Percentiles rank a stretch among this genome's conserved stretches.
phyloP scores from a whole-genome alignment of 345 rosid species.

The Limnanthes douglasii region DNA sequence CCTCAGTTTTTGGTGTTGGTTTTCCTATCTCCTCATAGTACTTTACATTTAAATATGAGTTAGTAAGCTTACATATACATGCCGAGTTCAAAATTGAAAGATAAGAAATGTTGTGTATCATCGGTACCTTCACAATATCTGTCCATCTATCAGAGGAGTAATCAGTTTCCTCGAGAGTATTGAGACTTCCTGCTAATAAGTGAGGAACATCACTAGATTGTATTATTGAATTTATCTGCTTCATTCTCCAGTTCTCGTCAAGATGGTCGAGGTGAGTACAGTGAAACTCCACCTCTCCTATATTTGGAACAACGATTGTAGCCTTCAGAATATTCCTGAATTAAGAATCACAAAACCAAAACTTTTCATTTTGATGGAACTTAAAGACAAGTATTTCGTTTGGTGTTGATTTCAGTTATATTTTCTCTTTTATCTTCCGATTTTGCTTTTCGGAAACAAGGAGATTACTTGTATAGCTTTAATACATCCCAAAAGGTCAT shows the following conservation, averaged over 20 bases:
- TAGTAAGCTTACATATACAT: neutral
- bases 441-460: no score
- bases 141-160: conserved; percentile 78
- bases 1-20: conserved; percentile 76
- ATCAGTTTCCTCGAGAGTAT: conserved; percentile 72
- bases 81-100: no score
- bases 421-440: no score
- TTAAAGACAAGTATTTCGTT: no score
- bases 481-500: no score
- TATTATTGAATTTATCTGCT: conserved; percentile 66
- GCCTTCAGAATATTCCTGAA: conserved; percentile 85
- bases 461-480: no score
- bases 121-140: conserved; percentile 60
- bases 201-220: conserved; percentile 47
- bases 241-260: conserved; percentile 89
- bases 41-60: conserved; percentile 12
- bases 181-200: conserved; percentile 74
- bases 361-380: no score
- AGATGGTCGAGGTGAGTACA: conserved; percentile 91
- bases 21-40: conserved; percentile 93
- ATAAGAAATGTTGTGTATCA: neutral
- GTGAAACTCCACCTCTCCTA: conserved; percentile 77
- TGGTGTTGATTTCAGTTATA: no score
- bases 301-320: conserved; percentile 52
- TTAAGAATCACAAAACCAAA: no score